These are phyloP conservation scores for Torulaspora quercuum DNA, from an alignment of 805 yeast species.

Conservation along the genomic window DNA sequence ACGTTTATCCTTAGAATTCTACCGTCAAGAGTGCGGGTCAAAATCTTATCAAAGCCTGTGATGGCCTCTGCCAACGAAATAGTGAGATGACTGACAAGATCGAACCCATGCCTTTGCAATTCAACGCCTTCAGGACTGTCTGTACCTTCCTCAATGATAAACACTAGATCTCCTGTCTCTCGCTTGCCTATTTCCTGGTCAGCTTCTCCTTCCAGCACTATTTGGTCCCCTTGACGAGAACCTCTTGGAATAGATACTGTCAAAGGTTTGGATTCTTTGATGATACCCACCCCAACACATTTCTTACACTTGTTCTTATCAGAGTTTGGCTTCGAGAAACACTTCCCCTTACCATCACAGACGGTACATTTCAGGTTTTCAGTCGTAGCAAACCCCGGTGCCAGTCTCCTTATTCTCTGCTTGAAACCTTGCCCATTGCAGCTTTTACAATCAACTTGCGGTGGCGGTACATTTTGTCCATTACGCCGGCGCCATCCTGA, in stretches of 20 bases:
- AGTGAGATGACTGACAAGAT: conserved; percentile 56
- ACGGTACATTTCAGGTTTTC: conserved; percentile 56
- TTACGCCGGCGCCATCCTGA: conserved; percentile 54
- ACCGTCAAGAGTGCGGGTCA: conserved; percentile 75
- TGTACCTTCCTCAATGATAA: conserved; percentile 51
- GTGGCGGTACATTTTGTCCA: conserved; percentile 36
- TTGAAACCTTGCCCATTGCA: conserved; percentile 74
- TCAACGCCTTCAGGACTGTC: conserved; percentile 37
- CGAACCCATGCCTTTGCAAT: conserved; percentile 58
- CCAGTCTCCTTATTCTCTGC: conserved; percentile 58
- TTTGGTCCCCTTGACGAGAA: conserved; percentile 54
- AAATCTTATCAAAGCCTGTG: conserved; percentile 69
- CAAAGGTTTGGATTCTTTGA: conserved; percentile 63
- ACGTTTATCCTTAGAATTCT: conserved; percentile 62
- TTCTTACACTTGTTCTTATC: conserved; percentile 69
- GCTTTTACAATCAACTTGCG: conserved; percentile 52
- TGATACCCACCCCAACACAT: conserved; percentile 63
- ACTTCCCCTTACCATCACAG: conserved; percentile 70
- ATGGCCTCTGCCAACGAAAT: conserved; percentile 77
- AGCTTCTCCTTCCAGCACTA: conserved; percentile 64
- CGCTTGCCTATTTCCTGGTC: conserved; percentile 69
- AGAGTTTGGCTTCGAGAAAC: conserved; percentile 28
- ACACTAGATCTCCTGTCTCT: conserved; percentile 70
- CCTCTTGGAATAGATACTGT: conserved; percentile 80
- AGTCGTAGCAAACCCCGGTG: conserved; percentile 71